phyloP scores from a whole-genome alignment of 2,329 filamentous ascomycete genomes.

The Diaporthe aspalathi region DNA sequence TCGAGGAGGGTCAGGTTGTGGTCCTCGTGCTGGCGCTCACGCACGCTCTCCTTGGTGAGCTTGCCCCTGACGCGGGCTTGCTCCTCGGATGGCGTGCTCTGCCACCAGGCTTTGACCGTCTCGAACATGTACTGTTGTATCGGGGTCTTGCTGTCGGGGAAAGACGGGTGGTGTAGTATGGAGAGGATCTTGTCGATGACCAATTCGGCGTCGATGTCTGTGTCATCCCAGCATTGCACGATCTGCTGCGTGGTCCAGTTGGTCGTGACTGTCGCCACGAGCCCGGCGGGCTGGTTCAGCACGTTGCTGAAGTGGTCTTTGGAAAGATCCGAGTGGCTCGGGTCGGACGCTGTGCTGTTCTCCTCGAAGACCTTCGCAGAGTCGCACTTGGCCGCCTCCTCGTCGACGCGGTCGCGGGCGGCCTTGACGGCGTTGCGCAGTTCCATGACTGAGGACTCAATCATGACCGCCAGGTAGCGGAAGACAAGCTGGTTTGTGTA shows the following conservation, averaged over 20 bases:
- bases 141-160: slow-evolving; percentile 60
- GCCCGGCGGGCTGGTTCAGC: slow-evolving; percentile 66
- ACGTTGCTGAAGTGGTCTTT: slow-evolving; percentile 71
- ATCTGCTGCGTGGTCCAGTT: slow-evolving; percentile 75
- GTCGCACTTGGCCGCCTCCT: slow-evolving; percentile 46
- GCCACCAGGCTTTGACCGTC: slow-evolving; percentile 70
- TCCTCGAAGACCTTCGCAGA: slow-evolving; percentile 45
- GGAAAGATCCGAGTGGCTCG: slow-evolving; percentile 68
- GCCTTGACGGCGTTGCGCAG: slow-evolving; percentile 47
- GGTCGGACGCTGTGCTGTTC: slow-evolving; percentile 58
- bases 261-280: slow-evolving; percentile 68
- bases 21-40: slow-evolving; percentile 46
- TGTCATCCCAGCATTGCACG: slow-evolving; percentile 77
- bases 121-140: slow-evolving; percentile 75
- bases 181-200: slow-evolving; percentile 71
- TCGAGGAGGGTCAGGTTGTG: slow-evolving; percentile 45
- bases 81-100: slow-evolving; percentile 40
- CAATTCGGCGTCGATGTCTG: slow-evolving; percentile 69
- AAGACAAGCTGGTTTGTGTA: slow-evolving; percentile 48
- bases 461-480: slow-evolving; percentile 46
- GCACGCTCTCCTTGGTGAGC: slow-evolving; percentile 46
- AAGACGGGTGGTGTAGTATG: slow-evolving; percentile 76
- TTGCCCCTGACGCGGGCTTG: slow-evolving; percentile 42
- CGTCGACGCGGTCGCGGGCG: slow-evolving; percentile 46
- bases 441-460: slow-evolving; percentile 47